Evolutionary conservation across 2,329 filamentous ascomycete genomes (phyloP), one percentile per base, ranked within the genome.

Genomic region (Ceratocystis destructans): DNA sequence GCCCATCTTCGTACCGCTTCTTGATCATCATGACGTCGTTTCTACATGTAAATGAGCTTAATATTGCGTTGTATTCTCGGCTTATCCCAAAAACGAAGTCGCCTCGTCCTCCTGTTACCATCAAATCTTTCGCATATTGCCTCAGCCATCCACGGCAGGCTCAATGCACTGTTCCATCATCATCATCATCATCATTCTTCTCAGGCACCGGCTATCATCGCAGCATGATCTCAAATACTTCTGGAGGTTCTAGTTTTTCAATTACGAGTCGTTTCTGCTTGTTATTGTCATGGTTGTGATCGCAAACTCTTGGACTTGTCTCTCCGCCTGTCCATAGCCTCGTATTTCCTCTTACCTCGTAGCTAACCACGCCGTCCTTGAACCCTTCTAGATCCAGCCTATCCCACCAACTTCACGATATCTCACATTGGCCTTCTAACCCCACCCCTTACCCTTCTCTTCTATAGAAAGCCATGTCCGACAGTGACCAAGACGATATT

Each of bases 401-500:
- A 57, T 55, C 31, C 37, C 10, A 25, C 33, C 59, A 41, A 28
- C 15, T 55, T 33, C 22, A 33, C 46, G 4, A 66, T 66, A 31
- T 62, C 64, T 45, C 44, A 25, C 22, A 33, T 50, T 31, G 65
- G 65, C 41, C 17, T 63, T 55, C 33, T n/a, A 37, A 25, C 62
- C 59, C 57, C 31, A 20, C 28, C 44, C 37, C 25, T 6, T 41
- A 62, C 64, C 62, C 44, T 15, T 20, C 44, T 46, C 20, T 25
- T 22, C 33, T 22, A 45, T n/a, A 55, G 45, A 22, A 22, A 45
- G 33, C 10, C 44, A 68, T 68, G 67, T 68, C 67, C 44, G 67
- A 68, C 61, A 68, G 67, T 50, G 67, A 66, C 25, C 61, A 61
- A 65, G 64, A 68, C 57, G 53, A 68, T 55, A 66, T 69, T 45